Evolutionary conservation across 2,329 filamentous ascomycete genomes (phyloP).

Genomic region (Penicillium sp.): DNA sequence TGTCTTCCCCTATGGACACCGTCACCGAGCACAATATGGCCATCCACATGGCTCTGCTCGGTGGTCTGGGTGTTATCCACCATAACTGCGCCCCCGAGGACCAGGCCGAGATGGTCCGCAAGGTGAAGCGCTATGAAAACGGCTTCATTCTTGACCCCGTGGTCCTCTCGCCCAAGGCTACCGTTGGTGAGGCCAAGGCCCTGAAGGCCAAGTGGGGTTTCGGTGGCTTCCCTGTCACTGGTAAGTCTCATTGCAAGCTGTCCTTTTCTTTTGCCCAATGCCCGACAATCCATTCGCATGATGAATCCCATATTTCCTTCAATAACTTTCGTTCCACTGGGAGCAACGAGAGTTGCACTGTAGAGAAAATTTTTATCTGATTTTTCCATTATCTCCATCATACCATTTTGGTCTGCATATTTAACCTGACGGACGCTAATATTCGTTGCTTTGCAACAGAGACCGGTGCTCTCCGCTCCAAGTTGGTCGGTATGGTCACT

Average conservation of each 20-base stretch:
- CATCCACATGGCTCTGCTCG: conserved; percentile 70
- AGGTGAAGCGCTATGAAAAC: conserved; percentile 99
- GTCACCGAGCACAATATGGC: conserved; percentile 99
- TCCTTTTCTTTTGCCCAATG: conserved; percentile 17
- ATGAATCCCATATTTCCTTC: conserved; percentile 61
- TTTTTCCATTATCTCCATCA: conserved; percentile 15
- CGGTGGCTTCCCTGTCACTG: conserved; percentile 96
- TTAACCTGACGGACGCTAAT: conserved; percentile 18
- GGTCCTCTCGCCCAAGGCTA: conserved; percentile 81
- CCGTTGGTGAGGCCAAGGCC: conserved; percentile 83
- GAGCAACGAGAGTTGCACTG: conserved; percentile 82
- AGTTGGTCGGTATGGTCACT: conserved; percentile 95
- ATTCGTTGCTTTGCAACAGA: conserved; percentile 58
- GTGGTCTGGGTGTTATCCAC: conserved; percentile 77
- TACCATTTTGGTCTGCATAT: conserved; percentile 7
- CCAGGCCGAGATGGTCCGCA: conserved; percentile 97
- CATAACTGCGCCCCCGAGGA: conserved; percentile 98
- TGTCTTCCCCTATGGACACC: conserved; percentile 99
- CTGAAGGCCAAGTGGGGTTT: conserved; percentile 99
- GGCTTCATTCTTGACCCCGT: conserved; percentile 97
- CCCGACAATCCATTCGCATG: conserved; percentile 54
- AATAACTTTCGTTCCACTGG: conserved; percentile 99
- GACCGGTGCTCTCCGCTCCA: conserved; percentile 86
- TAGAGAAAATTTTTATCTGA: conserved; percentile 66
- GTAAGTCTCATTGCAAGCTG: conserved; percentile 64